Conservation (phyloP, 2,329 filamentous ascomycete genomes). For the Penicillium janthinellum region DNA sequence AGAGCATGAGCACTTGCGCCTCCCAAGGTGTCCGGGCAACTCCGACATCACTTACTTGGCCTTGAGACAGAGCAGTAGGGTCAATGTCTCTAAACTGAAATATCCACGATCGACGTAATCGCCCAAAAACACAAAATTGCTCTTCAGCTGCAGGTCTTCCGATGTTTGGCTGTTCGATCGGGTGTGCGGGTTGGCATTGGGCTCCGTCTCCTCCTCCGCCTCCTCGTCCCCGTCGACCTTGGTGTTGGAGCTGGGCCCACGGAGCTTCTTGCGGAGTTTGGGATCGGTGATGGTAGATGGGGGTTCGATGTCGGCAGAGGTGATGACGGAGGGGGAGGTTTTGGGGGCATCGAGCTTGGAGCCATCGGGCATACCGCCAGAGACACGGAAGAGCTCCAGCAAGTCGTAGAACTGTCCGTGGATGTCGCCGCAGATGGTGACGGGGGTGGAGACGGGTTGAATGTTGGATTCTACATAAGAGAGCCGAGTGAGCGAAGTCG, state of each 20-base stretch:
- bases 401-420: constrained; percentile 99
- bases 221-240: constrained; percentile 40
- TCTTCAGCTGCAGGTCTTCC: constrained; percentile 52
- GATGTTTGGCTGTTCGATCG: constrained; percentile 35
- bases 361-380: constrained; percentile 93
- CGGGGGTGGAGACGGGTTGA: constrained; percentile 93
- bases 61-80: constrained; percentile 71
- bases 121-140: constrained; percentile 72
- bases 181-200: constrained; percentile 23
- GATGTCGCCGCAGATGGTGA: constrained; percentile 97
- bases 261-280: constrained; percentile 83
- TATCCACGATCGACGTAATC: constrained; percentile 76
- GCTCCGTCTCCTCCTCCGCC: constrained; percentile 22
- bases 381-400: constrained; percentile 92
- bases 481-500: background rate
- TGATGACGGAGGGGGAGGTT: constrained; percentile 74
- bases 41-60: constrained; percentile 57
- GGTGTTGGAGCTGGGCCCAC: constrained; percentile 39
- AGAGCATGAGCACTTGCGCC: constrained; percentile 2
- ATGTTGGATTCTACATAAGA: constrained; percentile 82
- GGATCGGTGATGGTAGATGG: constrained; percentile 86
- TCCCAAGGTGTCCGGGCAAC: background rate
- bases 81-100: constrained; percentile 73
- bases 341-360: constrained; percentile 68
- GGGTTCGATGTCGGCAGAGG: constrained; percentile 87